phyloP scores from a whole-genome alignment of 208 protist genomes.

The Phytomonas francai region DNA sequence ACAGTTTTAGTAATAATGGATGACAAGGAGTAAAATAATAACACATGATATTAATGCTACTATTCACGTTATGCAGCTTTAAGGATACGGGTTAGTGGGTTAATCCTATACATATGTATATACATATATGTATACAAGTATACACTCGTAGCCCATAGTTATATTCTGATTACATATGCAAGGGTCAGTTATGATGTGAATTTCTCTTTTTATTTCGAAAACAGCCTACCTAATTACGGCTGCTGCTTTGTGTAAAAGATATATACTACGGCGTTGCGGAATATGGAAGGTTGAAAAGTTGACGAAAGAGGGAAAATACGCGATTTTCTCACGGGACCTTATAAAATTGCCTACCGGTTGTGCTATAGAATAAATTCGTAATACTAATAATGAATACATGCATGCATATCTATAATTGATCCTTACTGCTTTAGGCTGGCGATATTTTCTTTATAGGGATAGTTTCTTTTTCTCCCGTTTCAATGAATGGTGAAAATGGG shows the following conservation, averaged over 20 bases:
- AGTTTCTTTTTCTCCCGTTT: background rate
- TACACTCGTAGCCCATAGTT: background rate
- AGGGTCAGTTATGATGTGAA: background rate
- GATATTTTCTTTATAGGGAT: background rate
- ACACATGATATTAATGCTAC: background rate
- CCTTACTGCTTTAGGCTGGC: background rate
- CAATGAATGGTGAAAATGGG: background rate
- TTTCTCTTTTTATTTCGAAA: background rate
- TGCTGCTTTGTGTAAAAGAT: background rate
- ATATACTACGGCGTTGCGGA: background rate
- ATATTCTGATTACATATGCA: background rate
- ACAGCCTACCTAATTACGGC: background rate
- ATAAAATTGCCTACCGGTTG: background rate
- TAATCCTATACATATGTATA: background rate
- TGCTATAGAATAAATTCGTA: too few relatives aligned
- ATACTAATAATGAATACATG: too few relatives aligned
- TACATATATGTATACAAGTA: background rate
- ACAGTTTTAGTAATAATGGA: too few relatives aligned
- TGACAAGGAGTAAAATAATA: too few relatives aligned
- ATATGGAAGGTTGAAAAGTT: background rate
- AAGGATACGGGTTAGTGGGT: background rate
- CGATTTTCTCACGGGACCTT: background rate
- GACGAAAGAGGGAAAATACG: background rate
- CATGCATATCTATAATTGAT: too few relatives aligned
- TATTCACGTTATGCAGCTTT: background rate